Conservation (phyloP, 1,284 basidiomycete species). For the Afroboletus lepidellus region DNA sequence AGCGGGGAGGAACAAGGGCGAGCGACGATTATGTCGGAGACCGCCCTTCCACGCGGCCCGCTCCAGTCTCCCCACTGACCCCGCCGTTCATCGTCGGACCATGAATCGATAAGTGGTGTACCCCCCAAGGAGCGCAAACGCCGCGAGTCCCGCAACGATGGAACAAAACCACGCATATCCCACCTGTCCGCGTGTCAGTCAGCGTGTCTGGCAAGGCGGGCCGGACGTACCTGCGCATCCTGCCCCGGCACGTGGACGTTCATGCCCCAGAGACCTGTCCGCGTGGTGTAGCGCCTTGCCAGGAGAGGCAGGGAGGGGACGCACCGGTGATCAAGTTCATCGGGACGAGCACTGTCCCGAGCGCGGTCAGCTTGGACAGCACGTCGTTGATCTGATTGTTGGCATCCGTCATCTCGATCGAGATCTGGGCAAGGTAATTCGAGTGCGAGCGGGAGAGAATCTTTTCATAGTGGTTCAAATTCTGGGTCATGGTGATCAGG, state of each 20-base stretch:
- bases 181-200: constrained; percentile 21
- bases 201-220: background rate
- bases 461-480: constrained; percentile 98
- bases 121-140: constrained; percentile 79
- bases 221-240: constrained; percentile 44
- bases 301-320: no score
- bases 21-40: no score
- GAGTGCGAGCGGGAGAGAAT: constrained; percentile 98
- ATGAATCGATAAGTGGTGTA: constrained; percentile 82
- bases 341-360: constrained; percentile 96
- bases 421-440: constrained; percentile 98
- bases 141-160: constrained; percentile 77
- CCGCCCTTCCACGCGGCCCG: no score
- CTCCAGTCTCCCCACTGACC: no score
- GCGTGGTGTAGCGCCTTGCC: no score
- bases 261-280: constrained; percentile 79
- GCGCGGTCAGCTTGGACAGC: constrained; percentile 94
- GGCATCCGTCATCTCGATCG: constrained; percentile 99
- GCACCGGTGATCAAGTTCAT: constrained; percentile 95
- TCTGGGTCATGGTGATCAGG: constrained; percentile 99
- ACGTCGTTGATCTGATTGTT: constrained; percentile 99
- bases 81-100: constrained; percentile 39
- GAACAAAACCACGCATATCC: constrained; percentile 79
- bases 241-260: constrained; percentile 92
- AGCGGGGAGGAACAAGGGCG: no score